These are phyloP conservation scores for Picea sitchensis DNA, from an alignment of 75 land plant genomes.

Conservation along the genomic window DNA sequence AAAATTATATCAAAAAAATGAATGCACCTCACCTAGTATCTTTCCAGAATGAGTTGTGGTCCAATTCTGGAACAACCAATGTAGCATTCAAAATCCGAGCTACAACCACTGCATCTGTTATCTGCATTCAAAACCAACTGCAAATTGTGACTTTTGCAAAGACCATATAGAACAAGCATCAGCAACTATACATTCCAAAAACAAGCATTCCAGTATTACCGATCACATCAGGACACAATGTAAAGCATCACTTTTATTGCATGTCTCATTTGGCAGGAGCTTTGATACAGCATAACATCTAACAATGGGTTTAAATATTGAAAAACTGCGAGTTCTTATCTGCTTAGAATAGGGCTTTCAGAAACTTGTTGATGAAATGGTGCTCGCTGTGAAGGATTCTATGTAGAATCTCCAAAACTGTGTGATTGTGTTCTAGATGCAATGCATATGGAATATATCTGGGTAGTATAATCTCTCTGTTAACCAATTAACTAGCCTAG, in stretches of 20 bases:
- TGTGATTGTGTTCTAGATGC: neutral
- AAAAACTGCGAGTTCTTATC: neutral
- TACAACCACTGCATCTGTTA: constrained; percentile 97
- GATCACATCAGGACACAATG: neutral
- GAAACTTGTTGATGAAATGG: neutral
- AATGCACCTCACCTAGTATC: constrained; percentile 71
- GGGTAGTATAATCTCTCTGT: neutral
- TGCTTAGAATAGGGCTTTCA: neutral
- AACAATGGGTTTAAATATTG: neutral
- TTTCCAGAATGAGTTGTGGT: constrained; percentile 95
- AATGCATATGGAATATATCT: neutral
- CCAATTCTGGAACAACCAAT: constrained; percentile 84
- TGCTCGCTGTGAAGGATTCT: too few relatives aligned
- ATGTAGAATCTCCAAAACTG: neutral
- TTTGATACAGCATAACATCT: too few relatives aligned
- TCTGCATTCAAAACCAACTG: constrained; percentile 44
- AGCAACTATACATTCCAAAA: neutral
- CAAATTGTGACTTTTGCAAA: neutral
- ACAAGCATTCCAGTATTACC: neutral
- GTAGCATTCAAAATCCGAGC: constrained; percentile 97
- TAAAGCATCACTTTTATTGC: neutral
- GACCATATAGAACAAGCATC: neutral
- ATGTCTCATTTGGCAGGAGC: too few relatives aligned
- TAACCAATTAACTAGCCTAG: neutral
- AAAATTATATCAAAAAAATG: neutral